Conservation (phyloP, 2,329 filamentous ascomycete genomes). For the Balansia obtecta region DNA sequence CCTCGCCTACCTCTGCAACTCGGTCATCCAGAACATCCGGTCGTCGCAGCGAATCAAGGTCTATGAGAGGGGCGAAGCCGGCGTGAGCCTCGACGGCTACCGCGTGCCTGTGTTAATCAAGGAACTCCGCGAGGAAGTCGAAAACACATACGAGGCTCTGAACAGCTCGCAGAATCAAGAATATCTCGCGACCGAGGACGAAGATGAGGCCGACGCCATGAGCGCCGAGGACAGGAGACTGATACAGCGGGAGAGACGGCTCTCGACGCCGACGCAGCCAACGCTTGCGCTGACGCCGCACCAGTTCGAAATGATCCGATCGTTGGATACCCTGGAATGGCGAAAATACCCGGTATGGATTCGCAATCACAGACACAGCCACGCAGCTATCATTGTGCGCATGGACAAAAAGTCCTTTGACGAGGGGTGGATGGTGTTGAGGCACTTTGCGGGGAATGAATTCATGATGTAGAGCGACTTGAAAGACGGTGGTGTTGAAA, state of each 20-base stretch:
- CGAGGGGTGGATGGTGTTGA: slow-evolving; percentile 67
- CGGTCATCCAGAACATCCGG: slow-evolving; percentile 61
- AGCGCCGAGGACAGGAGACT: slow-evolving; percentile 27
- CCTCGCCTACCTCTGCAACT: slow-evolving; percentile 60
- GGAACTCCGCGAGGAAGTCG: slow-evolving; percentile 62
- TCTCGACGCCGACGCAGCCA: slow-evolving; percentile 39
- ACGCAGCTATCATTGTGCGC: slow-evolving; percentile 83
- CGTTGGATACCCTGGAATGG: slow-evolving; percentile 55
- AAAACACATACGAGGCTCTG: slow-evolving; percentile 63
- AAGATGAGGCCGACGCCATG: slow-evolving; percentile 26
- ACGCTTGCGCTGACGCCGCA: slow-evolving; percentile 65
- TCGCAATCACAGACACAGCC: slow-evolving; percentile 64
- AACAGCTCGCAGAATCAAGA: slow-evolving; percentile 58
- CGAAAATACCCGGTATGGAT: slow-evolving; percentile 61
- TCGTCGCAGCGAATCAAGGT: slow-evolving; percentile 63
- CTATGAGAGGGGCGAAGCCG: slow-evolving; percentile 60
- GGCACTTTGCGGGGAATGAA: slow-evolving; percentile 67
- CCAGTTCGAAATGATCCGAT: slow-evolving; percentile 77
- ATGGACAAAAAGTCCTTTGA: slow-evolving; percentile 52
- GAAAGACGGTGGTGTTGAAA: not conserved
- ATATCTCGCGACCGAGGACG: slow-evolving; percentile 50
- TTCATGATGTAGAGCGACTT: slow-evolving; percentile 37
- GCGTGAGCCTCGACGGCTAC: slow-evolving; percentile 57
- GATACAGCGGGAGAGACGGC: slow-evolving; percentile 28
- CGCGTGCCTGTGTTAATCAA: slow-evolving; percentile 65